phyloP scores from a whole-genome alignment of 768 basidiomycete species.

The Harrya chromipes region DNA sequence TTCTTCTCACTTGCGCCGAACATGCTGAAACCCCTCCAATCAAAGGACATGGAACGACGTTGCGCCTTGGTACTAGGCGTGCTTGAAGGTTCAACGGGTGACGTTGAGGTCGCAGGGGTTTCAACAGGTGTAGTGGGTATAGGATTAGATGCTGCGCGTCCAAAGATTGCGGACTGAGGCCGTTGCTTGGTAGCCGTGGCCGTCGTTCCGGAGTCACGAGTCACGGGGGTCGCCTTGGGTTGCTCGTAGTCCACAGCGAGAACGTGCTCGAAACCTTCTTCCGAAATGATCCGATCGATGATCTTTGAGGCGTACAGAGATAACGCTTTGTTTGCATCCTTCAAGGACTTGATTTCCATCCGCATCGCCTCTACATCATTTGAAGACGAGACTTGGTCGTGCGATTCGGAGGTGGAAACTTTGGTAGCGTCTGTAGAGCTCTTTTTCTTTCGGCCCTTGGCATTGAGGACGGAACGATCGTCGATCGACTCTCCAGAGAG shows the following conservation, averaged over 20 bases:
- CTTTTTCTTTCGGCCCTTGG: constrained; percentile 47
- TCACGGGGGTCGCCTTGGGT: constrained; percentile 41
- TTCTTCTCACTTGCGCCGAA: constrained; percentile 65
- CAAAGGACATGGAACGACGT: constrained; percentile 79
- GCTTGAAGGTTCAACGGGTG: constrained; percentile 24
- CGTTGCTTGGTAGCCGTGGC: constrained; percentile 42
- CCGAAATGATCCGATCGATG: constrained; percentile 93
- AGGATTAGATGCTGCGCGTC: constrained; percentile 36
- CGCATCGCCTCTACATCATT: constrained; percentile 75
- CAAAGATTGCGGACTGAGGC: constrained; percentile 60
- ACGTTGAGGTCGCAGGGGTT: constrained; percentile 18
- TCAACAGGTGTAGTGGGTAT: constrained; percentile 33
- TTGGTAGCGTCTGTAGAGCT: constrained; percentile 30
- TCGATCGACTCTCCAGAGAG: constrained; percentile 54
- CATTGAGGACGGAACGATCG: constrained; percentile 42
- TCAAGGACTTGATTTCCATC: constrained; percentile 86
- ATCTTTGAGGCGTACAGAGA: constrained; percentile 97
- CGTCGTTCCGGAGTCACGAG: constrained; percentile 18
- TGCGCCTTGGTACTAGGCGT: constrained; percentile 41
- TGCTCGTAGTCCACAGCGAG: constrained; percentile 89
- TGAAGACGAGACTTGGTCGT: constrained; percentile 42
- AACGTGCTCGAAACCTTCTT: constrained; percentile 96
- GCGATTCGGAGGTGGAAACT: constrained; percentile 34
- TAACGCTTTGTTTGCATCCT: constrained; percentile 94
- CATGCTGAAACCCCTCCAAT: constrained; percentile 77